Evolutionary conservation across 495 filamentous ascomycete species (phyloP), one percentile per base, ranked within the genome.

Genomic region (Xylaria sp.): DNA sequence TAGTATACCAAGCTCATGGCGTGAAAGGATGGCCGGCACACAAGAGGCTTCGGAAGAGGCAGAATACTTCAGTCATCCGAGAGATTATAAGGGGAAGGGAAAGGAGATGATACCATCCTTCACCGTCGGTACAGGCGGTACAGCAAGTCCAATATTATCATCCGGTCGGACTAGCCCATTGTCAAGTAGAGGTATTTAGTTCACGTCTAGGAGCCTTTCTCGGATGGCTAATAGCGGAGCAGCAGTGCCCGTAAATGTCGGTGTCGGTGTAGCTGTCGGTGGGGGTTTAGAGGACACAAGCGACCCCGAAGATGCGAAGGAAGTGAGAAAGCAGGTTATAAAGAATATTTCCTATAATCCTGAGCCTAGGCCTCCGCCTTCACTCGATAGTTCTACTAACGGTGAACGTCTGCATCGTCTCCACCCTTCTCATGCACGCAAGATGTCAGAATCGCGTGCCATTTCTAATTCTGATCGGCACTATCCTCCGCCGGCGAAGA

Each of bases 1-100:
- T 70, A 80, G 78, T 74, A 73, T 81, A 71, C 75, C 78, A 21
- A 69, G 77, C 17, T 74, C 76, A 5, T 79, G 81, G 78, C 74
- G 71, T 24, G 72, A 76, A 14, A 71, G 71, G 53, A 43, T 69
- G 55, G 46, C 43, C n/a, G 72, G 43, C 31, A 68, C 55, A 24
- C 71, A 65, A 37, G 75, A 74, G 33, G 64, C 33, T n/a, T 41
- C 31, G 24, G 50, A 74, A 43, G 69, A 50, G 58, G 50, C 48
- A 21, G 69, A 71, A 29, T 77, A 71, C 33, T 72, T 64, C 40
- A 67, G 33, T 12, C 68, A 71, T 9, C 61, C 46, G n/a, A 68
- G 67, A 58, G 69, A 68, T 61, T 37, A 48, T n/a, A 79, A 79
- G 59, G 69, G 73, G 6, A 77, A 77, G 48, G 75, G 69, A 31